Conservation (phyloP, 1,284 basidiomycete genomes). For the Irpex sp. region DNA sequence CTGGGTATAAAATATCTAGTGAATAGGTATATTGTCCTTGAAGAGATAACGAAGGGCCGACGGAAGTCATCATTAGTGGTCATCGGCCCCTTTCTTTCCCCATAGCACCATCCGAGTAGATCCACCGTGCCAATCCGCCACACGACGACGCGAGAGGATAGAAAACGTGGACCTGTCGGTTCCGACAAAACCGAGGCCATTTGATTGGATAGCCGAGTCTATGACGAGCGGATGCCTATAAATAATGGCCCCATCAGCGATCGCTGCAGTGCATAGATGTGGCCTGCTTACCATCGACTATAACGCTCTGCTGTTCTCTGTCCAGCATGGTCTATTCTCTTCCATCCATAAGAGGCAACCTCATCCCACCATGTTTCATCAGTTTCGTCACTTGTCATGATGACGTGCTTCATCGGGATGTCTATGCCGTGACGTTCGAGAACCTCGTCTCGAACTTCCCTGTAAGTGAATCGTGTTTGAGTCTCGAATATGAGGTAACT, state of each 20-base stretch:
- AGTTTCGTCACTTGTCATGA: constrained; percentile 72
- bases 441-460: constrained; percentile 58
- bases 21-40: too few species aligned
- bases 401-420: constrained; percentile 45
- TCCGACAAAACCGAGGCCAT: constrained; percentile 63
- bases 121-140: constrained; percentile 61
- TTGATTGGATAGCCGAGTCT: constrained; percentile 66
- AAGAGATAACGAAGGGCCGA: neutral
- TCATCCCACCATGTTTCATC: constrained; percentile 63
- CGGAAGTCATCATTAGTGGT: constrained; percentile 20
- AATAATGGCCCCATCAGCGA: neutral
- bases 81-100: constrained; percentile 41
- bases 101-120: constrained; percentile 47
- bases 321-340: constrained; percentile 48
- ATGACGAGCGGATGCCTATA: constrained; percentile 63
- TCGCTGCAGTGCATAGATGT: neutral
- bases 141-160: constrained; percentile 54
- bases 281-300: constrained; percentile 46
- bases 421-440: constrained; percentile 43
- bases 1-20: too few species aligned
- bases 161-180: constrained; percentile 69
- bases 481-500: neutral
- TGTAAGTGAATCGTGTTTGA: constrained; percentile 2
- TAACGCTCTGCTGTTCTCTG: constrained; percentile 45
- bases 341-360: constrained; percentile 58